Percentiles rank a stretch among this genome's conserved stretches.
Conservation (phyloP, 139 green algal genomes). For the Desmodesmus armatus region DNA sequence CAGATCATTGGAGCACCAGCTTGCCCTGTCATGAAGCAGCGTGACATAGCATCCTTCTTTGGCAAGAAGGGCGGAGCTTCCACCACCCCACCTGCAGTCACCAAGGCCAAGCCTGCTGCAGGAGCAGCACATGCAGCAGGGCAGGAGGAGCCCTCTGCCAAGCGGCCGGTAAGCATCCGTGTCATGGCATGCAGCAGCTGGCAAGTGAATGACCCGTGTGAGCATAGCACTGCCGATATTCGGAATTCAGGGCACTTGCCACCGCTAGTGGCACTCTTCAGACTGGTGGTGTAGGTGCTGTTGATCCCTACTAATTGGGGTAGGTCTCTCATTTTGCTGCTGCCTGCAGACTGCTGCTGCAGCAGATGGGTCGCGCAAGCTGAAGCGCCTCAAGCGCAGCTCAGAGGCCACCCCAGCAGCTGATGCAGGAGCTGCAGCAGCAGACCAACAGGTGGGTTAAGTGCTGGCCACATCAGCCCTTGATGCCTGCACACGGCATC, state of each 20-base stretch:
- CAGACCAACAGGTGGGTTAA: background rate
- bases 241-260: background rate
- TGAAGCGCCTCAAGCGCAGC: constrained; percentile 20
- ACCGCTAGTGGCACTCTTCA: background rate
- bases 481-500: background rate
- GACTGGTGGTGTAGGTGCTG: no score
- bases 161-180: background rate
- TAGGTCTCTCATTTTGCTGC: no score
- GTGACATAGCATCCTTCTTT: constrained; percentile 41
- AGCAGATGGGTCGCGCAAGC: background rate
- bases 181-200: background rate
- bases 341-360: background rate
- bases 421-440: background rate
- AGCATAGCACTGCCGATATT: background rate
- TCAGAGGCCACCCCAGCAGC: background rate
- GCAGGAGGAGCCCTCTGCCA: background rate
- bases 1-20: no score
- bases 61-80: constrained; percentile 2
- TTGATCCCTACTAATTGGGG: no score
- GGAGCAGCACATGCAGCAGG: no score
- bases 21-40: constrained; percentile 27
- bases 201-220: background rate
- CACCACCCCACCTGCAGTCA: background rate
- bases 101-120: no score
- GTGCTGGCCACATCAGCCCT: background rate